Evolutionary conservation across 371 early-diverging fungal species (phyloP).

Genomic region (Lichtheimia ornata): DNA sequence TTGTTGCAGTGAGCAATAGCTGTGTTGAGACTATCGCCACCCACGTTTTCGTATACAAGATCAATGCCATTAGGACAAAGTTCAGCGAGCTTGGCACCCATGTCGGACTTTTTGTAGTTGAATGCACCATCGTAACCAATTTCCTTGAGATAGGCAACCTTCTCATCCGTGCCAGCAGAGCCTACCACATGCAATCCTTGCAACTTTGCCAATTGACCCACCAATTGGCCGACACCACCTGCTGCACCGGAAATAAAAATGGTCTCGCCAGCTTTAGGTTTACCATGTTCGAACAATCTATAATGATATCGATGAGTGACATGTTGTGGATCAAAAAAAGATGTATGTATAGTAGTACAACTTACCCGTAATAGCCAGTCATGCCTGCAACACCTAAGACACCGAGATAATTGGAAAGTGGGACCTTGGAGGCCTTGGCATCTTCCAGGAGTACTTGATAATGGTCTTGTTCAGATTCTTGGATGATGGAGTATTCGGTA

Average conservation of each 20-base stretch:
- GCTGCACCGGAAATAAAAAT: constrained; percentile 55
- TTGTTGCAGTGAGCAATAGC: constrained; percentile 53
- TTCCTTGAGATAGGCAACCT: constrained; percentile 62
- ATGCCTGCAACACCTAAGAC: constrained; percentile 59
- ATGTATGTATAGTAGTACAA: no score
- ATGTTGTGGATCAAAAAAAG: background rate
- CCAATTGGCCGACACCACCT: constrained; percentile 60
- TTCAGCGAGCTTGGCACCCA: constrained; percentile 37
- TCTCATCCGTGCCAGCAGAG: constrained; percentile 75
- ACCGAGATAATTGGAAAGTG: constrained; percentile 52
- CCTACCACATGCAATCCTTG: constrained; percentile 73
- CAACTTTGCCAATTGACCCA: constrained; percentile 68
- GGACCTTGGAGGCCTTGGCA: constrained; percentile 36
- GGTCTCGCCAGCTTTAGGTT: constrained; percentile 49
- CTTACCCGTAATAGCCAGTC: constrained; percentile 42
- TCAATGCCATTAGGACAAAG: constrained; percentile 71
- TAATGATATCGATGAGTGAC: background rate
- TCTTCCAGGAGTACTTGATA: constrained; percentile 27
- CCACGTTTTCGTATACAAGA: constrained; percentile 73
- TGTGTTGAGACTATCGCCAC: constrained; percentile 70
- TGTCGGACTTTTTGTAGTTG: constrained; percentile 78
- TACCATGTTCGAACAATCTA: constrained; percentile 18
- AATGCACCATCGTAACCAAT: constrained; percentile 75
- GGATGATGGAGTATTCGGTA: constrained; percentile 46
- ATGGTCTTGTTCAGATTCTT: constrained; percentile 17